Evolutionary conservation across 148 eudicot species (phyloP).

Genomic region (Vaccinium corymbosum): DNA sequence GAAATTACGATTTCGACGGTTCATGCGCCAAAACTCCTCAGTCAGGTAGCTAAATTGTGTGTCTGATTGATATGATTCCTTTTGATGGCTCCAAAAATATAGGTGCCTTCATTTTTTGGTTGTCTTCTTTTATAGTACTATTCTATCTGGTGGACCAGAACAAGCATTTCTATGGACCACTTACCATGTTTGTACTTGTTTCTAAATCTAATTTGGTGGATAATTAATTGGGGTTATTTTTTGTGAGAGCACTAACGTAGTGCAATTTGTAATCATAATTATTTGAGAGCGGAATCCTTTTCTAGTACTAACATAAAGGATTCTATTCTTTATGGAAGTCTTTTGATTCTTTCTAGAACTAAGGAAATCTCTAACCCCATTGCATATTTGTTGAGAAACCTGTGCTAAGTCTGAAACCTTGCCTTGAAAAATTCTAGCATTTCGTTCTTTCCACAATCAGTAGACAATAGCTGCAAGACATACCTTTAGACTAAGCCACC

Average conservation of each 20-base stretch:
- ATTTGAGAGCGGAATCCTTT: background rate
- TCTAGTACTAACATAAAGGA: no score
- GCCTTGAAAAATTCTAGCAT: no score
- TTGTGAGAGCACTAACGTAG: background rate
- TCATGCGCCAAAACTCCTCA: constrained; percentile 56
- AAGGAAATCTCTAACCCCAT: no score
- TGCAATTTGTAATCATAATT: background rate
- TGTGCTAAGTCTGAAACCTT: no score
- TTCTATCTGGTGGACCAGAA: background rate
- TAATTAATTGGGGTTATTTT: background rate
- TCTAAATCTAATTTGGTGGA: background rate
- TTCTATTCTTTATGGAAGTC: no score
- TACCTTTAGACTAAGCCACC: no score
- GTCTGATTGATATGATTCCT: background rate
- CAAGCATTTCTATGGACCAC: background rate
- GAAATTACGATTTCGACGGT: constrained; percentile 54
- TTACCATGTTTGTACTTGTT: background rate
- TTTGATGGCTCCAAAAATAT: background rate
- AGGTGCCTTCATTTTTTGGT: background rate
- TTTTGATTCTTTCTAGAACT: no score
- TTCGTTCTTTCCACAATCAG: no score
- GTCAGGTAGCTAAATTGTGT: constrained; percentile 39
- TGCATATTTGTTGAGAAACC: no score
- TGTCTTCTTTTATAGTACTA: background rate
- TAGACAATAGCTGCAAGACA: no score